Conservation (phyloP, 2,329 filamentous ascomycete species). For the Aureobasidium sp. region DNA sequence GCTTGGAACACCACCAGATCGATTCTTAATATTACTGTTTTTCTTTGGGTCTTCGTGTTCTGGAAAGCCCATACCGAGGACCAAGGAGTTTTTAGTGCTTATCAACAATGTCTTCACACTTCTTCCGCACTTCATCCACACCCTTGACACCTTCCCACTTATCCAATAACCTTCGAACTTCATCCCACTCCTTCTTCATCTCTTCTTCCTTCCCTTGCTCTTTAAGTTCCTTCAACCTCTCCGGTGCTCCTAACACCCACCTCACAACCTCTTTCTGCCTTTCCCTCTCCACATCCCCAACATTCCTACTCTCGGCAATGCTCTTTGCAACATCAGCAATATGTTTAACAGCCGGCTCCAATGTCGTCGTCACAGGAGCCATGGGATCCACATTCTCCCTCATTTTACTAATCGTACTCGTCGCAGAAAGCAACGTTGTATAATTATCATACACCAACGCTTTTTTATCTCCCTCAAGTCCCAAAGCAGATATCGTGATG, state of each 20-base stretch:
- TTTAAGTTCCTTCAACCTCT: conserved; percentile 52
- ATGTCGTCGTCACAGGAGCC: conserved; percentile 64
- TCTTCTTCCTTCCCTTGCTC: conserved; percentile 54
- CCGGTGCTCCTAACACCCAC: conserved; percentile 57
- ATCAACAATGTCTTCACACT: conserved; percentile 28
- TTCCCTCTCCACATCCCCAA: conserved; percentile 22
- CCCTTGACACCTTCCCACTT: conserved; percentile 40
- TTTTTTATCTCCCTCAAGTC: conserved; percentile 92
- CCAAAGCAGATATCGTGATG: conserved; percentile 29
- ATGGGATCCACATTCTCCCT: conserved; percentile 69
- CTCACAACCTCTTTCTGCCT: conserved; percentile 51
- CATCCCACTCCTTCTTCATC: conserved; percentile 48
- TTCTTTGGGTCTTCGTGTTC: neutral
- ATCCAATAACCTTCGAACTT: conserved; percentile 34
- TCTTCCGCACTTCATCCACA: conserved; percentile 33
- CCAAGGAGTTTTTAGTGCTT: neutral
- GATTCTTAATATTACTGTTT: too few relatives aligned
- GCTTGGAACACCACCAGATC: too few relatives aligned
- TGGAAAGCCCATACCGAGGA: neutral
- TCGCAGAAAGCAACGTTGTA: conserved; percentile 91
- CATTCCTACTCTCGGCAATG: conserved; percentile 36
- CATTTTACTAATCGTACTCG: conserved; percentile 87
- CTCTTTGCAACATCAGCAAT: conserved; percentile 57
- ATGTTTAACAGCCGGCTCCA: conserved; percentile 66
- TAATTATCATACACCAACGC: conserved; percentile 98